Conservation (phyloP, 2,329 filamentous ascomycete genomes). For the Pseudogymnoascus sp. region DNA sequence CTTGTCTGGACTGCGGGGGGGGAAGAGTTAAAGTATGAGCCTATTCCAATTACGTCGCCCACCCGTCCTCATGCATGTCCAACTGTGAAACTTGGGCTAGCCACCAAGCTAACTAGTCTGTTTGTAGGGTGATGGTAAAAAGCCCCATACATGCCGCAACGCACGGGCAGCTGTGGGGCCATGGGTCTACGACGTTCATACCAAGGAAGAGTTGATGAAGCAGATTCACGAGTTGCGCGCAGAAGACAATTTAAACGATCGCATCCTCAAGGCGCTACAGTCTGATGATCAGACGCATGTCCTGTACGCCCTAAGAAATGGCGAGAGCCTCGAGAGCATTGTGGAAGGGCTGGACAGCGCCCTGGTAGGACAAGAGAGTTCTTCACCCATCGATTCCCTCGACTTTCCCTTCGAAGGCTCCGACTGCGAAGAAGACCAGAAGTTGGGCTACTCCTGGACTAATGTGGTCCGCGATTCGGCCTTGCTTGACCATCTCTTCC, state of each 20-base stretch:
- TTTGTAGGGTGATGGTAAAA: conserved; percentile 28
- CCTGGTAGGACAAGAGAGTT: conserved; percentile 17
- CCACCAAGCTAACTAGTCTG: background rate
- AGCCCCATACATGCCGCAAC: conserved; percentile 27
- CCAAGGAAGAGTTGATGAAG: conserved; percentile 28
- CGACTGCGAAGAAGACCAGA: conserved; percentile 13
- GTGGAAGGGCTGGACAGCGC: conserved; percentile 23
- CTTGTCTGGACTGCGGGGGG: conserved; percentile 30
- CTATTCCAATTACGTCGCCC: background rate
- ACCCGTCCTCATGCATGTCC: no score
- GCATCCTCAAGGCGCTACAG: conserved; percentile 25
- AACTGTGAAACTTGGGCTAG: no score
- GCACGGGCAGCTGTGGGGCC: conserved; percentile 19
- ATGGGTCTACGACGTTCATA: conserved; percentile 29
- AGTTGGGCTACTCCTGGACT: conserved; percentile 19
- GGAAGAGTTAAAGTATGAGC: conserved; percentile 28
- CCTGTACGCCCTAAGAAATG: conserved; percentile 24
- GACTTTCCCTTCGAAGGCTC: conserved; percentile 23
- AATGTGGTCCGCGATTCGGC: conserved; percentile 23
- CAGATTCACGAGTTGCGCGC: conserved; percentile 27
- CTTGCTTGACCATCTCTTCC: conserved; percentile 27
- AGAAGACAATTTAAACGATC: conserved; percentile 24
- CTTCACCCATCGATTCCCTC: conserved; percentile 19
- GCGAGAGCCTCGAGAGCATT: conserved; percentile 25
- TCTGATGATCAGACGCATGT: conserved; percentile 26